Evolutionary conservation across 1,284 basidiomycete species (phyloP), one percentile per base, ranked within the genome.

Genomic region (Apiotrichum akiyoshidainum): DNA sequence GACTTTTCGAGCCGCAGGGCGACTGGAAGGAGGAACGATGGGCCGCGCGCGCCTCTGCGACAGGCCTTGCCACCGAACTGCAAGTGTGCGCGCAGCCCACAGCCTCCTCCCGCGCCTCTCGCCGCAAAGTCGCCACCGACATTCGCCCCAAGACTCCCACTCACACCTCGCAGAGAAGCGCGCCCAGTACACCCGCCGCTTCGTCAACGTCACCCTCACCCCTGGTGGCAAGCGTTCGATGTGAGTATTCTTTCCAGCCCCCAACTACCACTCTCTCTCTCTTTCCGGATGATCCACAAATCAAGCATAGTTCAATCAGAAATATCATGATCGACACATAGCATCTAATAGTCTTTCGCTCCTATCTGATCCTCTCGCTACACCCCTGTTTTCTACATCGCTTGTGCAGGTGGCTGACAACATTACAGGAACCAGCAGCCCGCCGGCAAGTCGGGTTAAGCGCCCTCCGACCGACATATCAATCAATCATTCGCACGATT

Each of bases 141-240:
- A 1, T 17, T 33, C n/a, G 39, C n/a, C 34, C 6, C 37, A 17
- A n/a, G 14, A 17, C 12, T 17, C 49, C 44, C 5, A 11, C 11
- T 17, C 34, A 31, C 35, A 57, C 59, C 47, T 26, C 35, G 21
- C 66, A 75, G 71, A 95, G 87, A 96, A 96, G 86, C 85, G 93
- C 70, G 83, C 92, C 62, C 82, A 95, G 71, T 96, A 95, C 86
- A 75, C 68, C 65, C 68, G 74, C 64, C 74, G 73, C 59, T 73
- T 71, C 85, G 93, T 98, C 73, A 97, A 96, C 80, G 92, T 94
- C 66, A 92, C 90, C 63, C 85, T 87, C 64, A 84, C 89, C 63
- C 89, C 90, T 65, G 89, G 89, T 70, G 93, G 92, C 81, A 97
- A 97, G 85, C 86, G 93, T 81, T 87, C 86, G 82, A 95, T 96